These are phyloP conservation scores for Rhododendron henanense DNA, from an alignment of 148 eudicot species.

Conservation along the genomic window DNA sequence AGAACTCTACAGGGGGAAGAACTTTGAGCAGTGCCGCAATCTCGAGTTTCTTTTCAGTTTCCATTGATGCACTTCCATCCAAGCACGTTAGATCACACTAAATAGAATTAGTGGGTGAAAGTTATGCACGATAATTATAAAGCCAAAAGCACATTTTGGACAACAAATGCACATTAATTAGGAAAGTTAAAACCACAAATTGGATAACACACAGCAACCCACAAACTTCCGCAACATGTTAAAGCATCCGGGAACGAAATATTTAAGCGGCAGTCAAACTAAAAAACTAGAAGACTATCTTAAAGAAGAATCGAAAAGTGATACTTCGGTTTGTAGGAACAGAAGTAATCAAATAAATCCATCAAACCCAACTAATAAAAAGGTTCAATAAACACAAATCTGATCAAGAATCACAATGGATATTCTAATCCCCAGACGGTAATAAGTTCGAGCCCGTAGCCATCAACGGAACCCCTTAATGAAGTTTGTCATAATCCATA, in stretches of 20 bases:
- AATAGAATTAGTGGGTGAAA: background rate
- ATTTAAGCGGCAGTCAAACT: too few species aligned
- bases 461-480: background rate
- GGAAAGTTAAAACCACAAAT: background rate
- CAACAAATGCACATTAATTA: too few species aligned
- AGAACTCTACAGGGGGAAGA: conserved; percentile 93
- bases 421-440: background rate
- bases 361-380: too few species aligned
- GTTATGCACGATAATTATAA: background rate
- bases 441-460: background rate
- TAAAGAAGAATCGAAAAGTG: too few species aligned
- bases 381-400: too few species aligned
- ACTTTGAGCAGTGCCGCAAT: conserved; percentile 50
- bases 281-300: too few species aligned
- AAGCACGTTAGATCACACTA: background rate
- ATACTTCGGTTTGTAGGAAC: too few species aligned
- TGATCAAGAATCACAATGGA: too few species aligned
- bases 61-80: conserved; percentile 29
- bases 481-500: too few species aligned
- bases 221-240: background rate
- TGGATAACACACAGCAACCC: background rate
- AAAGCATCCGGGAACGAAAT: background rate
- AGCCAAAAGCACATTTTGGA: background rate
- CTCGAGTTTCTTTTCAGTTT: conserved; percentile 30
- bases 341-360: too few species aligned